Percentiles rank a stretch among this genome's conserved stretches.
Evolutionary conservation across 345 rosid genomes (phyloP).

Genomic region (Heritiera littoralis): DNA sequence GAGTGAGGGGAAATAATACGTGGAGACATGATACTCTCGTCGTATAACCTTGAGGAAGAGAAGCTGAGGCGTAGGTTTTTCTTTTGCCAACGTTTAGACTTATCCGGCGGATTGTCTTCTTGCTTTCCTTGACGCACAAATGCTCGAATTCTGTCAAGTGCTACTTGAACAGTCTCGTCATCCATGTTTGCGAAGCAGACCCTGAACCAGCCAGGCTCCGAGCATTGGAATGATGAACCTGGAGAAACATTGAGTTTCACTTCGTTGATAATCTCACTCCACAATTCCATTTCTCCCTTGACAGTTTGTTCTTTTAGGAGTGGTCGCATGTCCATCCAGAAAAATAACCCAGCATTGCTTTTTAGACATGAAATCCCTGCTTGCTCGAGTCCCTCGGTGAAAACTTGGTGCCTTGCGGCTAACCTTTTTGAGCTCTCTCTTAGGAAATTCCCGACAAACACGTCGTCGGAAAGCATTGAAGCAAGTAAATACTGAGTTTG

Average conservation of each 20-base stretch:
- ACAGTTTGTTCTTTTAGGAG: slow-evolving; percentile 46
- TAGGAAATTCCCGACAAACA: slow-evolving; percentile 49
- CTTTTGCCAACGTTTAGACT: slow-evolving; percentile 33
- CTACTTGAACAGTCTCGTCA: slow-evolving; percentile 55
- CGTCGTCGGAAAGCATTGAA: slow-evolving; percentile 68
- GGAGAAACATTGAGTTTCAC: slow-evolving; percentile 88
- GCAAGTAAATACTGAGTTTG: slow-evolving; percentile 75
- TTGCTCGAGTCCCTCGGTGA: slow-evolving; percentile 49
- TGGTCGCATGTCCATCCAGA: slow-evolving; percentile 81
- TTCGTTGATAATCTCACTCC: slow-evolving; percentile 58
- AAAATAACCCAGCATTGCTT: slow-evolving; percentile 67
- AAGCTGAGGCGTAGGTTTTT: slow-evolving; percentile 59
- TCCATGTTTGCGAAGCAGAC: slow-evolving; percentile 91
- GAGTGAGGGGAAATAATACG: slow-evolving; percentile 64
- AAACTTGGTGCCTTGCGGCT: slow-evolving; percentile 41
- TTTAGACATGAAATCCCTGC: slow-evolving; percentile 54
- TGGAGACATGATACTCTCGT: slow-evolving; percentile 53
- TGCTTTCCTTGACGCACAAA: slow-evolving; percentile 41
- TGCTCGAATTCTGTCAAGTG: slow-evolving; percentile 53
- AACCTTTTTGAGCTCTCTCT: slow-evolving; percentile 58
- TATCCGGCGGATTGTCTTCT: slow-evolving; percentile 18
- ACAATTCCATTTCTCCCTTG: slow-evolving; percentile 57
- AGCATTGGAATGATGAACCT: slow-evolving; percentile 70
- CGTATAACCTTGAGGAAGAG: slow-evolving; percentile 38
- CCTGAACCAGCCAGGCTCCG: slow-evolving; percentile 87